These are phyloP conservation scores for Eucalyptus marginata DNA, from an alignment of 345 rosid species.

Conservation along the genomic window DNA sequence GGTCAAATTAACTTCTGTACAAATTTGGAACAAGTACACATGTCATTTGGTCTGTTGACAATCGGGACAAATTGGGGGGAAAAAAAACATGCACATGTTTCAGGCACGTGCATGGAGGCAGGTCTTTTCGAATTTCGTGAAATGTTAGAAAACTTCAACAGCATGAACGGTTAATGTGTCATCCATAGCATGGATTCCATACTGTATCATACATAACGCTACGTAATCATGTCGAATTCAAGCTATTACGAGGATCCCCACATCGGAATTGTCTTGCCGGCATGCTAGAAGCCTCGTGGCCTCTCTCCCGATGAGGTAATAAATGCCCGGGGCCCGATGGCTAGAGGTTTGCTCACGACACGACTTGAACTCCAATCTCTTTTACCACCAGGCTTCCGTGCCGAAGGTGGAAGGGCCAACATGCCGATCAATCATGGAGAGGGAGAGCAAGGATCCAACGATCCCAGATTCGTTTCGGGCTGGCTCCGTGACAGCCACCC, in stretches of 20 bases:
- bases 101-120: background rate
- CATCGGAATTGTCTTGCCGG: background rate
- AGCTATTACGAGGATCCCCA: too few species aligned
- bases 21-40: background rate
- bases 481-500: background rate
- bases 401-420: background rate
- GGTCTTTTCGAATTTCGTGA: background rate
- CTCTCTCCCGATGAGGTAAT: too few species aligned
- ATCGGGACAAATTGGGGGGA: background rate
- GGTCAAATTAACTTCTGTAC: background rate
- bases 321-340: too few species aligned
- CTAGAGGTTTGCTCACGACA: background rate
- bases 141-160: background rate
- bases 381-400: background rate
- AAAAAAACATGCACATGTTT: background rate
- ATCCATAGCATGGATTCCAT: too few species aligned
- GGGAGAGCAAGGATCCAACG: background rate
- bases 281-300: background rate
- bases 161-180: background rate
- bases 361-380: fast-evolving
- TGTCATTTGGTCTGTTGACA: background rate
- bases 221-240: too few species aligned
- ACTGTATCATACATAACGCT: too few species aligned
- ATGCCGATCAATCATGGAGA: background rate
- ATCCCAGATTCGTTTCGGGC: background rate